Base-by-base conservation (phyloP, 345 rosid species). In the Citrus reticulata region DNA sequence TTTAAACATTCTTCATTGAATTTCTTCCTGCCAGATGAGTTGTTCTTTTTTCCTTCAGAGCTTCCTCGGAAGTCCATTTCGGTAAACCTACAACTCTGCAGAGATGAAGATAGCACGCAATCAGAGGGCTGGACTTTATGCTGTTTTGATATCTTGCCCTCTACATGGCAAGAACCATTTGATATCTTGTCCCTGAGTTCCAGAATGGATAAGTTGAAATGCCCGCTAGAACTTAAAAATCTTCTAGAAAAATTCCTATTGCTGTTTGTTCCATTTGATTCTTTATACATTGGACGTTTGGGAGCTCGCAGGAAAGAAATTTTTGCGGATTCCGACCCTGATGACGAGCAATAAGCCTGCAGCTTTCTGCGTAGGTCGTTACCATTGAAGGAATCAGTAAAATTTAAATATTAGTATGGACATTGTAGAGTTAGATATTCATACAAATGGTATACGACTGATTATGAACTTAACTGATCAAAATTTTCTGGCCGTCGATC, bases 181-280 rank as follows among this genome's bases (percentile, higher is more conserved):
- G 82, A 30, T 57, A 77, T 78, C 64, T 78, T 79, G 35, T 83
- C 89, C 75, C 84, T 79, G 19, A 79, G 81, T 46, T 88, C 91
- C 78, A 79, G 60, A 59, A 84, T 69, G 73, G 90, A 86, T 57
- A 86, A 70, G 82, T 85, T 85, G 27, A 91, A 83, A 29, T 85
- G 82, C 70, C 84, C 71, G 20, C 84, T 46, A 17, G 87, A 81
- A 84, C 82, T 72, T 9, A 77, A 74, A 29, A 85, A 75, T 83
- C 82, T 74, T 39, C 79, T 63, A 4, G 88, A 79, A 62, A 83
- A 55, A 72, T 75, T 79, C 51, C 75, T 82, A 16, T 54, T 37
- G 2, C 27, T 69, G 63, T 86, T 83, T 29, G 68, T 72, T 81
- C 78, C 81, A 40, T 37, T 62, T 37, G 57, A 81, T 62, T 81